Conservation (phyloP, 1,284 basidiomycete species). For the Cerioporus squamosus region DNA sequence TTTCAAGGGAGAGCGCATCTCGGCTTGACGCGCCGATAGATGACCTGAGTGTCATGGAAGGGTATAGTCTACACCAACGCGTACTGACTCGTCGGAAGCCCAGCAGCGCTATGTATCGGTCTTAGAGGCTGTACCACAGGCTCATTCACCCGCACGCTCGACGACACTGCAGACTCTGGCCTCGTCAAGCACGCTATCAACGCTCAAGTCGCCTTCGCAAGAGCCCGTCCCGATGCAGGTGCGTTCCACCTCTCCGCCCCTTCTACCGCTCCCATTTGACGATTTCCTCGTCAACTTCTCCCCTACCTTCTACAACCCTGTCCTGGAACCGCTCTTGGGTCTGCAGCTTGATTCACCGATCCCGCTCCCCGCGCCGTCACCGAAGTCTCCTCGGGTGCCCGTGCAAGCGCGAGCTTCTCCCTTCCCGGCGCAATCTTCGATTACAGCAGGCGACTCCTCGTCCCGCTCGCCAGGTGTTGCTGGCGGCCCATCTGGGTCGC, state of each 20-base stretch:
- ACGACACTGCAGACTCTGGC: background rate
- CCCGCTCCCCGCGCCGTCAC: background rate
- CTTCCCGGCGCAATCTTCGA: background rate
- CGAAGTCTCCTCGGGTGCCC: background rate
- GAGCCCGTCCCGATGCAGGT: constrained; percentile 11
- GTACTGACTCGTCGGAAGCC: constrained; percentile 1
- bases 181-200: constrained; percentile 4
- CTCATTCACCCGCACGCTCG: constrained; percentile 1
- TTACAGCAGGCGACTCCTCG: background rate
- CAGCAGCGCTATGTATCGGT: constrained; percentile 4
- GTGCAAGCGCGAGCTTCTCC: background rate
- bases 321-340: background rate
- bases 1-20: too few species aligned
- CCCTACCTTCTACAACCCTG: background rate
- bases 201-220: constrained; percentile 1
- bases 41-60: background rate
- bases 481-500: background rate
- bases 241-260: constrained; percentile 2
- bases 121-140: constrained; percentile 1
- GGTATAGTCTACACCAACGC: background rate
- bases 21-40: background rate
- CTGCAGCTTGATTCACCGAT: constrained; percentile 1
- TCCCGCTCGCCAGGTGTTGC: background rate
- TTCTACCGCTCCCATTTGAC: constrained; percentile 6
- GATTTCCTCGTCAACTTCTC: background rate